Evolutionary conservation across 176 grass and related monocot species (phyloP), one percentile per base, ranked within the genome.

Genomic region (Avena insularis): DNA sequence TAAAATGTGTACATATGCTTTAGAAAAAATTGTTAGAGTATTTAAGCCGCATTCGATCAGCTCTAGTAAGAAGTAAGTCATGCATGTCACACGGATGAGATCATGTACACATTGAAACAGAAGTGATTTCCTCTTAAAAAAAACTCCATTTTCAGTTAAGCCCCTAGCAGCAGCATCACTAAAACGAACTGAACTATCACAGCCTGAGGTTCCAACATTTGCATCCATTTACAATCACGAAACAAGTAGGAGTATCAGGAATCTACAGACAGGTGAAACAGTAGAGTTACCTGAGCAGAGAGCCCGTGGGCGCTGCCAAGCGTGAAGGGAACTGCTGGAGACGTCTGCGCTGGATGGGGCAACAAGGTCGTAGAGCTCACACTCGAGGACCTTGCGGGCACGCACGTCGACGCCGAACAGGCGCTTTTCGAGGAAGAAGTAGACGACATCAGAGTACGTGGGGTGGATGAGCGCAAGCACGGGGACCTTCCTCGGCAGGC

Each of bases 381-480:
- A 71, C 17, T 71, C 17, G 36, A 71, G 17, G 5, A 71, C 68
- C 68, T n/a, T 70, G 66, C 35, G 35, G 17, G 66, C 66, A 20
- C 33, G 66, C 15, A 70, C 8, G 33, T 70, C 66, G 8, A 70
- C 66, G 13, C 66, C 66, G 33, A 70, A 1, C 33, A 70, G 7
- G 3, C 38, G 35, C 33, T 70, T 25, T 33, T 70, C 35, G 0
- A 70, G 66, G 16, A 70, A 70, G 66, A 70, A 70, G 66, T 70
- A 70, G 66, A 70, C 33, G 15, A 70, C 66, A 25, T 70, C 66
- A 0, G 66, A 8, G 66, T 40, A 40, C 0, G 38, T 46, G 9
- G 68, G 38, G 17, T 71, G 9, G 36, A 71, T 71, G 68, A 46
- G 68, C 36, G 68, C 68, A 20, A 71, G 68, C 68, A 71, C 68